phyloP scores from a whole-genome alignment of 179 eudicot species.

The Amaranthus tricolor region DNA sequence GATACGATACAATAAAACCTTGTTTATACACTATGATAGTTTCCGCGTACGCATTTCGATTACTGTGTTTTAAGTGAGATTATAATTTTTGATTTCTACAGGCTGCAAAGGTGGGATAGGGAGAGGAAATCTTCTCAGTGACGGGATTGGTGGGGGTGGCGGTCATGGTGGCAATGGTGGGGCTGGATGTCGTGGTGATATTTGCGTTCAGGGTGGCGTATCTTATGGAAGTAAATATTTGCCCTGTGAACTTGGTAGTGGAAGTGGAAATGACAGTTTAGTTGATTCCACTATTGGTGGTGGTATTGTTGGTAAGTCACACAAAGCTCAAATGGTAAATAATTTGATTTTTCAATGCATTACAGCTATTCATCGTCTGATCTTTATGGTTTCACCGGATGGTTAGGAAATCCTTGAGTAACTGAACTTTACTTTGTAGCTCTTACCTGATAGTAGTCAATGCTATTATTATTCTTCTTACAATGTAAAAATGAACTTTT shows the following conservation, averaged over 20 bases:
- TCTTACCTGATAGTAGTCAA: background rate
- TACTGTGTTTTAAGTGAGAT: background rate
- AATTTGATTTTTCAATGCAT: background rate
- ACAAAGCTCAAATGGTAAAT: background rate
- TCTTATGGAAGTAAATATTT: slow-evolving; percentile 72
- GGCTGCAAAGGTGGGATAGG: slow-evolving; percentile 90
- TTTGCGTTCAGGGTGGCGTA: slow-evolving; percentile 65
- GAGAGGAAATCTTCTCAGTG: slow-evolving; percentile 61
- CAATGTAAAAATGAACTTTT: background rate
- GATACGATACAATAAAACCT: no score
- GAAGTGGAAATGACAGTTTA: slow-evolving; percentile 82
- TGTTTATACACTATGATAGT: no score
- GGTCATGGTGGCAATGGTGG: slow-evolving; percentile 99
- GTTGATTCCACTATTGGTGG: slow-evolving; percentile 75
- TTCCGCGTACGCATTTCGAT: background rate
- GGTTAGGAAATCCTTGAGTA: background rate
- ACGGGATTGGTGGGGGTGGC: slow-evolving; percentile 84
- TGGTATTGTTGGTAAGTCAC: slow-evolving; percentile 77
- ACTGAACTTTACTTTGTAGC: background rate
- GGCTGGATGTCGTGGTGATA: slow-evolving; percentile 63
- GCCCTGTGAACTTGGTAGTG: slow-evolving; percentile 99
- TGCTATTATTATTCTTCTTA: background rate
- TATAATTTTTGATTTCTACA: slow-evolving; percentile 28
- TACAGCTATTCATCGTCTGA: background rate
- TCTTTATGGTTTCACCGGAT: background rate